A percentile compares a stretch with the other conserved stretches of the same genome.
These are phyloP conservation scores for Geotrichum carabidarum DNA, from an alignment of 1,139 yeast species.

Conservation along the genomic window DNA sequence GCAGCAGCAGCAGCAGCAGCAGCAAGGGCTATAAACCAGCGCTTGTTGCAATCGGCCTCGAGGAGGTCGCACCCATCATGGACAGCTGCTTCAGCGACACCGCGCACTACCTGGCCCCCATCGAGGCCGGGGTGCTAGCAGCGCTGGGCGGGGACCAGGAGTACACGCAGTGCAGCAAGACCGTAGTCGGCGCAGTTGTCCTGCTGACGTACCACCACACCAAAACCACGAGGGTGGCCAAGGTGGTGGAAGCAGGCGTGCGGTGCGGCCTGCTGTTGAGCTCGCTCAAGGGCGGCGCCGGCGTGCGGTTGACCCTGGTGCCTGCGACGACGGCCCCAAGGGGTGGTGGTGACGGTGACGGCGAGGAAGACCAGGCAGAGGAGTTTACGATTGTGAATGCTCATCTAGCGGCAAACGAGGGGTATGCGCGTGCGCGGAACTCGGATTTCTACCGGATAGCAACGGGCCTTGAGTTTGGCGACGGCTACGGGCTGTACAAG, in stretches of 20 bases:
- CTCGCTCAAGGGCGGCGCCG: slow-evolving; percentile 71
- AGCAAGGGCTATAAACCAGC: slow-evolving; percentile 39
- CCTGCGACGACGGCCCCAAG: slow-evolving; percentile 10
- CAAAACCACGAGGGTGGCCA: slow-evolving; percentile 36
- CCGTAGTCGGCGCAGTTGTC: slow-evolving; percentile 63
- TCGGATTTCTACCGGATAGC: slow-evolving; percentile 48
- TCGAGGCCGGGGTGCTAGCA: slow-evolving; percentile 43
- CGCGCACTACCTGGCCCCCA: slow-evolving; percentile 40
- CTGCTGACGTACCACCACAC: slow-evolving; percentile 48
- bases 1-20: background rate
- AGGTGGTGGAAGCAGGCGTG: slow-evolving; percentile 28
- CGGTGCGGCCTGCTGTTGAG: slow-evolving; percentile 58
- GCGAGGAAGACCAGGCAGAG: slow-evolving; percentile 19
- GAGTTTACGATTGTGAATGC: slow-evolving; percentile 58
- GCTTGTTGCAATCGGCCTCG: slow-evolving; percentile 63
- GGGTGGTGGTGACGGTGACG: slow-evolving; percentile 25
- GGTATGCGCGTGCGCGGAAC: slow-evolving; percentile 51
- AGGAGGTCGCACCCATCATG: slow-evolving; percentile 64
- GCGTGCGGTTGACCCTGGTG: slow-evolving; percentile 45
- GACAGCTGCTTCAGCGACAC: slow-evolving; percentile 54
- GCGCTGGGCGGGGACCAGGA: slow-evolving; percentile 36
- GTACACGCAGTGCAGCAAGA: slow-evolving; percentile 46
- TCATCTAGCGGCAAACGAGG: slow-evolving; percentile 78
- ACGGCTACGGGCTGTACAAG: slow-evolving; percentile 53
- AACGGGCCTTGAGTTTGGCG: slow-evolving; percentile 54